phyloP scores from a whole-genome alignment of 164 flowering plant species.

The Aristolochia fimbriata region DNA sequence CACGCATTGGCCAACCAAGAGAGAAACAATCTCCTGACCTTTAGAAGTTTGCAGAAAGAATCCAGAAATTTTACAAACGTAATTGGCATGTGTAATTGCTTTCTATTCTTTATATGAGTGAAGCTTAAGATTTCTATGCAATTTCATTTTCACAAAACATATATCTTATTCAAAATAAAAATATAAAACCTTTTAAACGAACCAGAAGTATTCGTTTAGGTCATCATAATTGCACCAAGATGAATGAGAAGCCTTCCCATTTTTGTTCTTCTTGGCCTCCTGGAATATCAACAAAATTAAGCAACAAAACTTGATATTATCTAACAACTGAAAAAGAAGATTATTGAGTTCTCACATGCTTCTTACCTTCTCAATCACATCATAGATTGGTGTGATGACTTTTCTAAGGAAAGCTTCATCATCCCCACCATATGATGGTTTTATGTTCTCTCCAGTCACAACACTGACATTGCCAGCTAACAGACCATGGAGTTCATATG shows the following conservation, averaged over 20 bases:
- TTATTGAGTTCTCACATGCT: too few species aligned
- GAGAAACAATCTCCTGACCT: constrained; percentile 86
- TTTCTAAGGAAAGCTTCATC: constrained; percentile 93
- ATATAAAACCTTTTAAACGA: too few species aligned
- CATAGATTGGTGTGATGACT: constrained; percentile 87
- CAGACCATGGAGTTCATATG: constrained; percentile 93
- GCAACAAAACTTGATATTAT: too few species aligned
- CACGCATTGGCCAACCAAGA: constrained; percentile 99
- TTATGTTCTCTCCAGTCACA: constrained; percentile 92
- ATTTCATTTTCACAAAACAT: too few species aligned
- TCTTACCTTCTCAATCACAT: constrained; percentile 71
- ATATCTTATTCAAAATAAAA: too few species aligned
- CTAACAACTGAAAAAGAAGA: too few species aligned
- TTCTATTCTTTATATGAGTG: too few species aligned
- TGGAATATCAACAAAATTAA: constrained; percentile 18
- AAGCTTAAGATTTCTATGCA: too few species aligned
- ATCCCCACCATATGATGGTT: constrained; percentile 98
- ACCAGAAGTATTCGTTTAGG: constrained; percentile 95
- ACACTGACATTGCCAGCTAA: constrained; percentile 97
- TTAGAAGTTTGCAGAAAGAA: too few species aligned
- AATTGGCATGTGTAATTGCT: too few species aligned
- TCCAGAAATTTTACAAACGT: too few species aligned
- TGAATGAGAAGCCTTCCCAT: constrained; percentile 79
- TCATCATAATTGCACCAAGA: constrained; percentile 98
- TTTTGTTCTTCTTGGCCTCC: constrained; percentile 66